Evolutionary conservation across 805 yeast genomes (phyloP), one percentile per base, ranked within the genome.

Genomic region (Candida insectorum): DNA sequence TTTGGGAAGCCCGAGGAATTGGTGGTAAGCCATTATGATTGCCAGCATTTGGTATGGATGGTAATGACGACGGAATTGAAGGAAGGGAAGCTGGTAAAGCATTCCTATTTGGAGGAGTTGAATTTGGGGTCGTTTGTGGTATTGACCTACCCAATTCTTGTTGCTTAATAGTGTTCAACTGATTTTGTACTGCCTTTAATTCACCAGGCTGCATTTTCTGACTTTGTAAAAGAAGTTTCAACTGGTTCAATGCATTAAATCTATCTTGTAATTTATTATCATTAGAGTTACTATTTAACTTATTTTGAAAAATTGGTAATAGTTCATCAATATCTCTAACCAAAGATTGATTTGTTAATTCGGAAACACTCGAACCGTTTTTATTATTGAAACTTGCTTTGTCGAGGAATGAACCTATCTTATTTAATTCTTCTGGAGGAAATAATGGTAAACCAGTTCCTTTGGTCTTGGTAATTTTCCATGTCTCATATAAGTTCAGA

Each of bases 401-500:
- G 22, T 39, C 42, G 41, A 94, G 61, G 52, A 88, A 93, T 26
- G 62, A 69, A 45, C 86, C 95, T 36, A 93, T 84, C 49, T 71
- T 76, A 18, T 75, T 76, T 43, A 89, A 64, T 25, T 85, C 81
- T 4, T 76, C 81, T 22, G 63, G 67, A 10, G 86, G 82, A 53
- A 94, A 89, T 28, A 93, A 63, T 4, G 89, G 84, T 28, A 72
- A 52, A 6, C 77, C 78, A n/a, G 82, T 71, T 11, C 64, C 66
- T 26, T 74, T 67, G 2, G 77, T 65, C 31, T 73, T 77, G 20
- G 89, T 77, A 28, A 60, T 61, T 54, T 84, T 81, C 99, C 99
- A 93, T 12, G 96, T 85, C 52, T 80, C 80, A 60, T 85, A 91
- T 42, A 93, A 62, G 43, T 79, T 81, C 36, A 79, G 79, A 56